Evolutionary conservation across 2,329 filamentous ascomycete species (phyloP), one percentile per base, ranked within the genome.

Genomic region (Botryotinia narcissicola): DNA sequence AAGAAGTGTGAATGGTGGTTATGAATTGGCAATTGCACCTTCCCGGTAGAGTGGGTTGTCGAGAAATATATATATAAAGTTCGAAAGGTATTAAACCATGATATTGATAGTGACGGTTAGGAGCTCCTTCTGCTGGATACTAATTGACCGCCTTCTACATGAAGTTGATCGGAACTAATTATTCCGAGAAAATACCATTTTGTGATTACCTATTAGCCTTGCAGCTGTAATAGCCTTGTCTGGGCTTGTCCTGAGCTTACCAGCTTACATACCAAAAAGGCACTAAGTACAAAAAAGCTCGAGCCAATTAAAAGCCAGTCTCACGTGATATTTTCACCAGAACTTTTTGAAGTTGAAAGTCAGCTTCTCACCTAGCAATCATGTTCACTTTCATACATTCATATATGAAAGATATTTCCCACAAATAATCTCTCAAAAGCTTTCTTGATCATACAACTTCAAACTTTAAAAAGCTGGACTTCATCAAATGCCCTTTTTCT

Each of bases 321-420:
- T 68, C 64, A 68, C 46, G 64, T 68, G 64, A 54, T 16, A 14
- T 4, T 8, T 14, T 18, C 22, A 10, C 10, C 14, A 51, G 18
- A 66, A n/a, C 44, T 37, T 51, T 51, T 51, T n/a, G 25, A 54
- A 22, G 29, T 42, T 0, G 9, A 68, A 42, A 37, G 32, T 42
- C 35, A 57, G 40, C 29, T 35, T 37, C 32, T n/a, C 29, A 20
- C 14, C 29, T 57, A 42, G 20, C 64, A 16, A 16, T 57, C 14
- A 48, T 40, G n/a, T 68, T 68, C 25, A 68, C 66, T 68, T 68
- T 68, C 60, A 62, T 29, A 62, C 37, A 42, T 42, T 32, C 18
- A 22, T 4, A 48, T 48, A 16, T 66, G 42, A 35, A 32, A 66
- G 22, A n/a, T n/a, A 40, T 29, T 42, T 69, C 66, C 46, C 66